These are phyloP conservation scores for Ensete ventricosum DNA, from an alignment of 176 grass and related monocot species.

Conservation along the genomic window DNA sequence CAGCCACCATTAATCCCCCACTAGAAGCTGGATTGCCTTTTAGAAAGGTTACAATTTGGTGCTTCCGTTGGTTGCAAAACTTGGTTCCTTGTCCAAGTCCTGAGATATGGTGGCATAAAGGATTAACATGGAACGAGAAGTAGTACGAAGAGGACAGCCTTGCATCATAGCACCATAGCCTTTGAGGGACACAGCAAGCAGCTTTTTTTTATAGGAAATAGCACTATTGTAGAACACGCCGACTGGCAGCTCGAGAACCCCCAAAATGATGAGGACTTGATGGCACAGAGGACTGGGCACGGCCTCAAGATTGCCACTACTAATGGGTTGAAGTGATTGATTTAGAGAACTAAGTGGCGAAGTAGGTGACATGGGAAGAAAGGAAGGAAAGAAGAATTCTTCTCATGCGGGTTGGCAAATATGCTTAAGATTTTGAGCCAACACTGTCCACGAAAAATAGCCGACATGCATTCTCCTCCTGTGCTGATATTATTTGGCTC, in stretches of 20 bases:
- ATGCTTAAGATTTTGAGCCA: too few species aligned
- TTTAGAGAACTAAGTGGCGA: too few species aligned
- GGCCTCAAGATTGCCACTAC: too few species aligned
- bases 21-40: background rate
- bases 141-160: background rate
- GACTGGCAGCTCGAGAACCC: background rate
- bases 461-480: too few species aligned
- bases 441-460: too few species aligned
- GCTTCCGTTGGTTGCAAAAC: too few species aligned
- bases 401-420: too few species aligned
- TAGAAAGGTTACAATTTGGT: background rate
- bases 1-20: background rate
- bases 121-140: background rate
- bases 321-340: too few species aligned
- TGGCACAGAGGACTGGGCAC: background rate
- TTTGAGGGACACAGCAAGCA: background rate
- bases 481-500: too few species aligned
- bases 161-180: background rate
- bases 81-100: background rate
- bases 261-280: background rate
- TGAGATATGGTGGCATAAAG: background rate
- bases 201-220: background rate
- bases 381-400: too few species aligned
- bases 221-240: background rate
- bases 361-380: too few species aligned